Evolutionary conservation across 192 early-diverging fungal species (phyloP).

Genomic region (Mortierella antarctica): DNA sequence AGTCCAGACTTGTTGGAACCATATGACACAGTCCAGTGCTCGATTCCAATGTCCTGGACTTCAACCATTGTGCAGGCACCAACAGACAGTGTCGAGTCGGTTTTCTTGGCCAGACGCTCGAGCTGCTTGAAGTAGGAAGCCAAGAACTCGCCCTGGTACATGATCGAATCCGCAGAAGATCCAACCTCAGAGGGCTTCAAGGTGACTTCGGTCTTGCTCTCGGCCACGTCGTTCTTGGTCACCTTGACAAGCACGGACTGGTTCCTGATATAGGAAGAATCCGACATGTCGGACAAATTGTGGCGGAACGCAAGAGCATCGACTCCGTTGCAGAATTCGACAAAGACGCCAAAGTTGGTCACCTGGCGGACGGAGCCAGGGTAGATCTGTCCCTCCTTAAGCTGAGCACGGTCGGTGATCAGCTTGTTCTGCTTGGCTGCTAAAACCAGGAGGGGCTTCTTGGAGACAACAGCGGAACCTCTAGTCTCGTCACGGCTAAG

Average conservation of each 20-base stretch:
- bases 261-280: conserved; percentile 63
- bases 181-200: conserved; percentile 74
- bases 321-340: conserved; percentile 69
- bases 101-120: conserved; percentile 42
- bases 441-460: conserved; percentile 71
- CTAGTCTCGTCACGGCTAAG: conserved; percentile 60
- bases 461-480: conserved; percentile 63
- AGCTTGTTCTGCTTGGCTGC: conserved; percentile 64
- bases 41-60: conserved; percentile 59
- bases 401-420: conserved; percentile 43
- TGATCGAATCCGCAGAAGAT: conserved; percentile 50
- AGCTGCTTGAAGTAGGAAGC: conserved; percentile 61
- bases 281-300: conserved; percentile 66
- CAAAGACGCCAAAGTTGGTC: conserved; percentile 72
- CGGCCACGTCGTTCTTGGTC: conserved; percentile 61
- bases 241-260: conserved; percentile 81
- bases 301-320: conserved; percentile 69
- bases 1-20: conserved; percentile 64
- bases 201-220: conserved; percentile 64
- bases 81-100: conserved; percentile 41
- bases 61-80: conserved; percentile 57
- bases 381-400: conserved; percentile 67
- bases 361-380: conserved; percentile 73
- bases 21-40: conserved; percentile 56
- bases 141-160: conserved; percentile 63